Percentiles rank a stretch among this genome's conserved stretches.
Conservation (phyloP, 2,329 filamentous ascomycete genomes). For the Kalmusia sp. region DNA sequence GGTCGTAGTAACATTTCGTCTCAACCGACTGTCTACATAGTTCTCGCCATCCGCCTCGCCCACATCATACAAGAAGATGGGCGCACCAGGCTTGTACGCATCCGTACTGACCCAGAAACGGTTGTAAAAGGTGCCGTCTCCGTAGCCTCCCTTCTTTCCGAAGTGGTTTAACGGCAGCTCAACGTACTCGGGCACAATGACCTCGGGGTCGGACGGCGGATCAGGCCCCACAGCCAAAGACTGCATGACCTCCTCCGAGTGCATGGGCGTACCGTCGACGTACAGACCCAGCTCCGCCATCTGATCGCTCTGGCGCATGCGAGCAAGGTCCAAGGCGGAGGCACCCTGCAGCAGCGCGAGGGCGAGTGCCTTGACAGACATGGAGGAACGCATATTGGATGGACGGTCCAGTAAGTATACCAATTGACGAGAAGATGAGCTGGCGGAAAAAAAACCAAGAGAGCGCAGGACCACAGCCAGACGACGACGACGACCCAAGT, state of each 20-base stretch:
- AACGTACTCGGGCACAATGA: conserved; percentile 41
- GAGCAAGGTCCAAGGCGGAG: conserved; percentile 28
- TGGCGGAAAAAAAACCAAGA: not conserved
- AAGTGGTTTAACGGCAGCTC: conserved; percentile 47
- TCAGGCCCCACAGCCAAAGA: not conserved
- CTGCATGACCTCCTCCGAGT: conserved; percentile 2
- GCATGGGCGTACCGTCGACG: conserved; percentile 39
- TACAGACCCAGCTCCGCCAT: conserved; percentile 43
- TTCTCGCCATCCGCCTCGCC: conserved; percentile 42
- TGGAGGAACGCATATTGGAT: conserved; percentile 32
- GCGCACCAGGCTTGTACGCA: conserved; percentile 44
- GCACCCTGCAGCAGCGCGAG: conserved; percentile 32
- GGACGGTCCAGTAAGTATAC: not conserved
- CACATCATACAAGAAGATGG: conserved; percentile 48
- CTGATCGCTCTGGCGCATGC: conserved; percentile 27
- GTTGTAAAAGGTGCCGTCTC: conserved; percentile 42
- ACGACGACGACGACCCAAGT: no score
- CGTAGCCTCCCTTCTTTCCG: conserved; percentile 29
- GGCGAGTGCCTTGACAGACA: conserved; percentile 30
- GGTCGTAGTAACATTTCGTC: conserved; percentile 26
- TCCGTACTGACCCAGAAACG: conserved; percentile 45
- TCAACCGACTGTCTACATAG: conserved; percentile 33
- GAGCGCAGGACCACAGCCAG: not conserved
- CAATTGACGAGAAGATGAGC: not conserved
- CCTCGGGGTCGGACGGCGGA: conserved; percentile 14